A percentile compares a stretch with the other conserved stretches of the same genome.
These are phyloP conservation scores for Chlorokybus atmophyticus DNA, from an alignment of 139 green algal genomes.

Conservation along the genomic window DNA sequence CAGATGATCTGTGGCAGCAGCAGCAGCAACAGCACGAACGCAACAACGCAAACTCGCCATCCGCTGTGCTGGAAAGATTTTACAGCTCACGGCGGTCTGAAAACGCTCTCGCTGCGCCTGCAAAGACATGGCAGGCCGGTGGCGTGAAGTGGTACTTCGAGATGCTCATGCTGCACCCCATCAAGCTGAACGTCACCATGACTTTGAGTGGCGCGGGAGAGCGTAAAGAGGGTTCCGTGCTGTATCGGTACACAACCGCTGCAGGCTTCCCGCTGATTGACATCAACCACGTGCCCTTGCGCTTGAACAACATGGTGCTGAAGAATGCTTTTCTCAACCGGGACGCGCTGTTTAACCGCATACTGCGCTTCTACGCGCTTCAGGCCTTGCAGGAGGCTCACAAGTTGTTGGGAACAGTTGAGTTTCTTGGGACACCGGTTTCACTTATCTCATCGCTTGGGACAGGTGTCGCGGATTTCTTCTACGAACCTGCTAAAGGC, in stretches of 20 bases:
- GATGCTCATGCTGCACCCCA: conserved; percentile 23
- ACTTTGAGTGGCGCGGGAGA: no score
- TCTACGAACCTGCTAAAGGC: conserved; percentile 37
- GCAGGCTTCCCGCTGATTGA: conserved; percentile 31
- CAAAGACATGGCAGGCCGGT: no score
- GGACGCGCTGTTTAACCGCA: conserved; percentile 12
- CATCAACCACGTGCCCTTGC: conserved; percentile 36
- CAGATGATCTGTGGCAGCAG: no score
- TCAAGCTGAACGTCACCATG: conserved; percentile 41
- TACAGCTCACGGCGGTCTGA: no score
- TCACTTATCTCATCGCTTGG: conserved; percentile 17
- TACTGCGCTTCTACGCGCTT: conserved; percentile 5
- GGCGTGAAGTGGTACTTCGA: conserved; percentile 38
- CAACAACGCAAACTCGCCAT: not conserved
- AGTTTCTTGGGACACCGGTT: conserved; percentile 29
- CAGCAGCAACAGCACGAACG: no score
- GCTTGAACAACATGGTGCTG: conserved; percentile 24
- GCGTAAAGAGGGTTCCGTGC: no score
- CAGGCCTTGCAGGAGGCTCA: conserved; percentile 18
- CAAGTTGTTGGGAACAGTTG: conserved; percentile 40
- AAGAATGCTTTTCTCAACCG: conserved; percentile 12
- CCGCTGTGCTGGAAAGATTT: no score
- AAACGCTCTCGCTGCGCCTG: no score
- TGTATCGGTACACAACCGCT: not conserved
- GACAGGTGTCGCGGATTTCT: conserved; percentile 39